These are phyloP conservation scores for Cicer judaicum DNA, from an alignment of 306 rosid genomes.

Conservation along the genomic window DNA sequence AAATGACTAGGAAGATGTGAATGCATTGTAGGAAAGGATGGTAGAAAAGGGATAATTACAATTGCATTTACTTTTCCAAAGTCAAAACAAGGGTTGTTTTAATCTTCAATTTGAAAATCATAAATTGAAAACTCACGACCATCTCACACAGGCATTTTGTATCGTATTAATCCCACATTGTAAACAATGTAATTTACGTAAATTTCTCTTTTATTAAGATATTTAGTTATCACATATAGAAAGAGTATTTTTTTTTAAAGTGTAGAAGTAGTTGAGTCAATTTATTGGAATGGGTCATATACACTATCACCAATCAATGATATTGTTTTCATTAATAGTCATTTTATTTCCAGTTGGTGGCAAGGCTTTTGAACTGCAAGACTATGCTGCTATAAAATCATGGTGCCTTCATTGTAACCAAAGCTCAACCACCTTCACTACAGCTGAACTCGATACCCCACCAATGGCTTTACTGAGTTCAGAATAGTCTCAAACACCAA, in stretches of 20 bases:
- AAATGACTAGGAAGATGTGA: neutral
- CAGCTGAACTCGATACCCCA: neutral
- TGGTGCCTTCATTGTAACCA: neutral
- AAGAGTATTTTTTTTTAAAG: neutral
- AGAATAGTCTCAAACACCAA: neutral
- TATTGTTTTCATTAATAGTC: neutral
- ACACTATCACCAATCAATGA: constrained; percentile 12
- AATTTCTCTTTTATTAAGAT: constrained; percentile 1
- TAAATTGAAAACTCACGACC: neutral
- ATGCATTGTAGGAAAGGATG: neutral
- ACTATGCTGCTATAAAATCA: neutral
- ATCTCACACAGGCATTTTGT: neutral
- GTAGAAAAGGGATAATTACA: neutral
- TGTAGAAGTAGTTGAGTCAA: neutral
- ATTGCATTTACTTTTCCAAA: neutral
- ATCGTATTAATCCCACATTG: neutral
- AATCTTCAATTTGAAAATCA: constrained; percentile 2
- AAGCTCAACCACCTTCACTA: neutral
- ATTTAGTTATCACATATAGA: neutral
- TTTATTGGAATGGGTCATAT: neutral
- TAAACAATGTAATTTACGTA: neutral
- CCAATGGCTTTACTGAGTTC: neutral
- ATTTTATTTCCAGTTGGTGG: neutral
- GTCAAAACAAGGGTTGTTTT: neutral
- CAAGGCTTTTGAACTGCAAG: neutral